Evolutionary conservation across 495 filamentous ascomycete species (phyloP).

Genomic region (Penicillium ucsense): DNA sequence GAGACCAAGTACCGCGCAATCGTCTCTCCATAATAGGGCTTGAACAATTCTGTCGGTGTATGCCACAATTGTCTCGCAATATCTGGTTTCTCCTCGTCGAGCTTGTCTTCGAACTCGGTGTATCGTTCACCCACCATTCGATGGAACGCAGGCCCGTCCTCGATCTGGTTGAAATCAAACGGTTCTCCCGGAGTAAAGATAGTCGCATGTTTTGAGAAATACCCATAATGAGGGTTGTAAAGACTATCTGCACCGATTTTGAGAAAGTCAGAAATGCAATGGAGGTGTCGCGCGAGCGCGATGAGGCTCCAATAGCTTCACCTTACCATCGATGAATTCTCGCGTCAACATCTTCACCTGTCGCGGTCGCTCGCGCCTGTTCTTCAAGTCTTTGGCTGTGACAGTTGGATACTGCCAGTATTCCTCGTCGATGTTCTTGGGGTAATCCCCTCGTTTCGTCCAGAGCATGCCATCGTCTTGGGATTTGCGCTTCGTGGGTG

Average conservation of each 20-base stretch:
- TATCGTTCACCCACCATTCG: constrained; percentile 66
- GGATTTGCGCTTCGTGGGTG: constrained; percentile 21
- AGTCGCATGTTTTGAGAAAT: constrained; percentile 94
- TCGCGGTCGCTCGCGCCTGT: constrained; percentile 63
- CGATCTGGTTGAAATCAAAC: constrained; percentile 77
- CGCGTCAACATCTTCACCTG: constrained; percentile 93
- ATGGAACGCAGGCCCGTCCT: constrained; percentile 78
- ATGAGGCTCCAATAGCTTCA: background rate
- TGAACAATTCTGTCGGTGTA: constrained; percentile 94
- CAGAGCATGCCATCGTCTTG: constrained; percentile 42
- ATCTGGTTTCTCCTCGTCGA: constrained; percentile 62
- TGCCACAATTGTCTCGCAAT: constrained; percentile 92
- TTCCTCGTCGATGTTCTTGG: constrained; percentile 67
- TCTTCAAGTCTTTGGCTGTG: constrained; percentile 66
- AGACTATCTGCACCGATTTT: constrained; percentile 58
- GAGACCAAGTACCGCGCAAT: constrained; percentile 88
- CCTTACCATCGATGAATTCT: constrained; percentile 91
- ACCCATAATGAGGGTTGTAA: constrained; percentile 96
- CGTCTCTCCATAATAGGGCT: constrained; percentile 93
- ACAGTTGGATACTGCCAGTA: constrained; percentile 72
- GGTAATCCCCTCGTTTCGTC: constrained; percentile 71
- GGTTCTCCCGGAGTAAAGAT: constrained; percentile 90
- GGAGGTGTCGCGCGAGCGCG: background rate
- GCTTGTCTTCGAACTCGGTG: constrained; percentile 75
- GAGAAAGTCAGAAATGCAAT: constrained; percentile 2